Conservation (phyloP, 176 grass and related monocot genomes). For the Hsuehochloa calcarea region DNA sequence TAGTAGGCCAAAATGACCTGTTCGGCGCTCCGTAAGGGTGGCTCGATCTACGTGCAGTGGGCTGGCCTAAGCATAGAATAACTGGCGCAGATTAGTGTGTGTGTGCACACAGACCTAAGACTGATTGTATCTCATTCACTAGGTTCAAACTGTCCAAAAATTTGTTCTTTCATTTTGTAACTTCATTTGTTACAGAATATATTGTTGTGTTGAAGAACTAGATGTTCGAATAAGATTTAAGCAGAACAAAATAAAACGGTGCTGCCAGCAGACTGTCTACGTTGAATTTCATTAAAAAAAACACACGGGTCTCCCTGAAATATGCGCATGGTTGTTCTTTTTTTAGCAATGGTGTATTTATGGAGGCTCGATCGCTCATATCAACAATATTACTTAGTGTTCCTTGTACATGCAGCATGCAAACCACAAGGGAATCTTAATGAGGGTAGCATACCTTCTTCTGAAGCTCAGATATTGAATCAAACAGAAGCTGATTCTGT, state of each 20-base stretch:
- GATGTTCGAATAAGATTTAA: background rate
- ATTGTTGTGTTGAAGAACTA: background rate
- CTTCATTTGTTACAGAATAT: background rate
- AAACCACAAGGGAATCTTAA: background rate
- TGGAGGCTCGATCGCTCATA: background rate
- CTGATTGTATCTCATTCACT: background rate
- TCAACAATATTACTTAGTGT: background rate
- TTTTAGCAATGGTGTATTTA: background rate
- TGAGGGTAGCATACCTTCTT: slow-evolving; percentile 55
- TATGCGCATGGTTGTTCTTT: background rate
- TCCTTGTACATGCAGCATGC: background rate
- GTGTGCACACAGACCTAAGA: background rate
- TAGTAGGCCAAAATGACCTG: too few relatives aligned
- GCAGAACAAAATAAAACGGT: background rate
- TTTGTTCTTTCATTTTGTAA: background rate
- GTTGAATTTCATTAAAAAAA: background rate
- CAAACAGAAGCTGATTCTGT: slow-evolving; percentile 64
- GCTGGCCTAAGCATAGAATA: too few relatives aligned
- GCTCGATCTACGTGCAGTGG: too few relatives aligned
- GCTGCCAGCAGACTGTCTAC: background rate
- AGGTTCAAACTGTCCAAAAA: background rate
- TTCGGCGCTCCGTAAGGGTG: too few relatives aligned
- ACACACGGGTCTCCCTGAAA: background rate
- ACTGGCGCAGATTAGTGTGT: too few relatives aligned
- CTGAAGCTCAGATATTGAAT: slow-evolving; percentile 72